Evolutionary conservation across 75 land plant species (phyloP), one percentile per base, ranked within the genome.

Genomic region (Isoetes taiwanensis): DNA sequence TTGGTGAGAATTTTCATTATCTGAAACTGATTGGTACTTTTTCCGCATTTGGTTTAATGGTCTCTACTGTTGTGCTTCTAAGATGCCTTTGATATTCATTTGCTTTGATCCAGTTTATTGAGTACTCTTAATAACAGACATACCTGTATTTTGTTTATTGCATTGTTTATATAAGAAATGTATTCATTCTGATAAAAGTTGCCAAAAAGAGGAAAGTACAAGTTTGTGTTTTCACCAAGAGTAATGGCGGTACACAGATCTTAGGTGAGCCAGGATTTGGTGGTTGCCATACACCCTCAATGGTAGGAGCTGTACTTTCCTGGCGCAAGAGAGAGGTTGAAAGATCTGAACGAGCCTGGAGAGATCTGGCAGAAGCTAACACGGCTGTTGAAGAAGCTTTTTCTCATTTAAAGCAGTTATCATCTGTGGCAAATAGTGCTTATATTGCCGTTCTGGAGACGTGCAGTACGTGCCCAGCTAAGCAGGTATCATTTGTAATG

Each of bases 241-340:
- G n/a, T n/a, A n/a, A n/a, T n/a, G n/a, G n/a, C n/a, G n/a, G 54
- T 64, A 38, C 33, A 59, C 74, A 90, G 93, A 54, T 90, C 20
- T 67, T 93, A 11, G 98, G 98, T 33, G 98, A 93, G 63, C 95
- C 95, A 32, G 98, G 98, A 37, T 60, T 60, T 69, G 98, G 98
- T 37, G 98, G 98, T 17, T 93, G 95, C 61, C 91, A 87, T 19
- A 93, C 98, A 34, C 95, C 95, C 61, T 93, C 98, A 41, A 86
- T 93, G 94, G 98, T 93, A n/a, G 95, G 95, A 53, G 76, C 83
- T 60, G 94, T 93, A 9, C 82, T 83, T 59, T 64, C 78, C 41
- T 93, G 98, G 97, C 84, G 85, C 55, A 78, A 80, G 34, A 62
- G 72, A 52, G 78, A 81, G 34, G 79, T 82, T 50, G 52, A 72